These are phyloP conservation scores for Dactylellina cionopaga DNA, from an alignment of 2,329 filamentous ascomycete species.

Conservation along the genomic window DNA sequence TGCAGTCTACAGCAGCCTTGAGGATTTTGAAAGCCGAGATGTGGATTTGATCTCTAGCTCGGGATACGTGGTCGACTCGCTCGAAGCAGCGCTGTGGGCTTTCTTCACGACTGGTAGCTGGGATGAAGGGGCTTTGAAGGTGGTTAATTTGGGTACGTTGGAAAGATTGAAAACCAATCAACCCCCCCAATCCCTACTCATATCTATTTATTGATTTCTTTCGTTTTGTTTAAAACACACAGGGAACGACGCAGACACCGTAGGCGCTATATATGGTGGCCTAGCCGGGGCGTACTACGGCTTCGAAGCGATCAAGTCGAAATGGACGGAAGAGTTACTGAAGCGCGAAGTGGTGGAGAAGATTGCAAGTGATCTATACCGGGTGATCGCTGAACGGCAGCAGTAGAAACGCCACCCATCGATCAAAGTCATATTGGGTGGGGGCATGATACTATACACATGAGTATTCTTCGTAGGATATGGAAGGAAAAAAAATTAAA, in stretches of 20 bases:
- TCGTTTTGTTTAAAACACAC: too few species aligned
- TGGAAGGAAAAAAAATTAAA: too few species aligned
- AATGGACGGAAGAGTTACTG: constrained; percentile 50
- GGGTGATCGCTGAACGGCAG: neutral
- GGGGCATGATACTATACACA: too few species aligned
- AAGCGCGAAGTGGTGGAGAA: constrained; percentile 51
- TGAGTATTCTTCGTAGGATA: too few species aligned
- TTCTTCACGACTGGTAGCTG: constrained; percentile 61
- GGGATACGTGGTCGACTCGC: constrained; percentile 62
- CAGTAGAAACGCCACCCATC: neutral
- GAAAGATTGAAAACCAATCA: neutral
- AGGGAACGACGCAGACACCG: constrained; percentile 63
- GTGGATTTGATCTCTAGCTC: constrained; percentile 58
- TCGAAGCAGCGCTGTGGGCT: constrained; percentile 62
- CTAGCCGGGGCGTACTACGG: constrained; percentile 62
- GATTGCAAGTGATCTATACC: constrained; percentile 46
- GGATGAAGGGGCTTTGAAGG: constrained; percentile 60
- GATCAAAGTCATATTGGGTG: too few species aligned
- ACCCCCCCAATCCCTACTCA: neutral
- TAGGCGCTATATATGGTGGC: constrained; percentile 63
- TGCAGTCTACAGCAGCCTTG: neutral
- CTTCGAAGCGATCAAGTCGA: constrained; percentile 56
- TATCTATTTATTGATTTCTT: neutral
- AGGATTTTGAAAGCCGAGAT: constrained; percentile 36
- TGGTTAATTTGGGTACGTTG: constrained; percentile 60